Evolutionary conservation across 148 eudicot genomes (phyloP).

Genomic region (Spergularia marina): DNA sequence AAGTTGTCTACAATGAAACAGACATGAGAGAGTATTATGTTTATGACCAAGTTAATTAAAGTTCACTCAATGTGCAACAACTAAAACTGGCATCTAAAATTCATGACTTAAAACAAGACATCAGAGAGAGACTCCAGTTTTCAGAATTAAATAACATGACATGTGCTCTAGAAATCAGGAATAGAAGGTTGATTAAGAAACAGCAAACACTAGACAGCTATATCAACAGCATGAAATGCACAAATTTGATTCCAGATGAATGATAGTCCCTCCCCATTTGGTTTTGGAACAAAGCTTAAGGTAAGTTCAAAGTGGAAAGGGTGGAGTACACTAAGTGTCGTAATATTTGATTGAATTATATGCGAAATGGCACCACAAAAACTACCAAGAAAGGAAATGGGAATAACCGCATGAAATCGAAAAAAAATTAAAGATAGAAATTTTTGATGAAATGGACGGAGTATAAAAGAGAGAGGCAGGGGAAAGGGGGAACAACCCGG

Average conservation of each 20-base stretch:
- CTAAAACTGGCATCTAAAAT: no score
- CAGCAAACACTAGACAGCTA: neutral
- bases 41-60: neutral
- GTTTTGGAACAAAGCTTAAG: no score
- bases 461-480: neutral
- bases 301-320: no score
- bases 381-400: no score
- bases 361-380: no score
- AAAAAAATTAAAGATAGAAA: no score
- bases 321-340: no score
- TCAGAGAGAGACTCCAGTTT: neutral
- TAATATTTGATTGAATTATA: no score
- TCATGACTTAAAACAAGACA: neutral
- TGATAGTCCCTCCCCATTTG: no score
- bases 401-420: no score
- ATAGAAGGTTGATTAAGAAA: neutral
- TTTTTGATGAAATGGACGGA: no score
- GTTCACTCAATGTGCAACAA: neutral
- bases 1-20: constrained; percentile 61
- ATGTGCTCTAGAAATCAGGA: neutral
- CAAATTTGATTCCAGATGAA: neutral
- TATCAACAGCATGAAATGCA: neutral
- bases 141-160: neutral
- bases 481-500: neutral
- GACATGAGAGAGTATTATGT: neutral